These are phyloP conservation scores for Noccaea caerulescens DNA, from an alignment of 345 rosid genomes.

Conservation along the genomic window DNA sequence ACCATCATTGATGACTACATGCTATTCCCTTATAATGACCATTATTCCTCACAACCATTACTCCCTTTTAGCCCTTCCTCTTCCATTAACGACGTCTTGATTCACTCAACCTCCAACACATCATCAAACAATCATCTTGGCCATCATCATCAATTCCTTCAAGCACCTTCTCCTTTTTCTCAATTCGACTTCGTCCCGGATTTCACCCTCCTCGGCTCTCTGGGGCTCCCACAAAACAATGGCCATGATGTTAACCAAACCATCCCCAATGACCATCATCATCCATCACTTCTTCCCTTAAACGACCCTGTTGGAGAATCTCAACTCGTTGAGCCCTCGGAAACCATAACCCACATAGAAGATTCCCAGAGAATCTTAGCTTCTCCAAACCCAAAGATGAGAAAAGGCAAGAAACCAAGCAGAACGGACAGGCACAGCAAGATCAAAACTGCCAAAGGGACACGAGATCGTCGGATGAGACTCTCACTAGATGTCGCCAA, in stretches of 20 bases:
- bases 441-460: conserved; percentile 79
- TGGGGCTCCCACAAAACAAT: conserved; percentile 37
- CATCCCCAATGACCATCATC: conserved; percentile 28
- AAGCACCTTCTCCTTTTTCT: conserved; percentile 55
- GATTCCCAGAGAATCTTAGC: conserved; percentile 41
- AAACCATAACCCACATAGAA: conserved; percentile 41
- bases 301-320: conserved; percentile 36
- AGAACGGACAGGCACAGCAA: conserved; percentile 88
- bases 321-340: conserved; percentile 34
- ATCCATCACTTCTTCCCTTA: conserved; percentile 43
- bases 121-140: conserved; percentile 35
- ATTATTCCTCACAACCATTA: conserved; percentile 44
- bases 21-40: conserved; percentile 47
- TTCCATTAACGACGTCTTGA: conserved; percentile 40
- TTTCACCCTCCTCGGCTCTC: conserved; percentile 29
- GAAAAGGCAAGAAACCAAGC: conserved; percentile 47
- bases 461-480: conserved; percentile 85
- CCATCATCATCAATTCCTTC: conserved; percentile 34
- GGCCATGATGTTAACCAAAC: conserved; percentile 30
- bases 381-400: conserved; percentile 34
- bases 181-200: conserved; percentile 46
- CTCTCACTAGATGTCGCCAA: conserved; percentile 75
- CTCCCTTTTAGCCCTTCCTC: conserved; percentile 43
- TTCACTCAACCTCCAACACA: conserved; percentile 31
- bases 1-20: conserved; percentile 47